phyloP scores from a whole-genome alignment of 2,329 filamentous ascomycete species.

The Talaromyces sp. region DNA sequence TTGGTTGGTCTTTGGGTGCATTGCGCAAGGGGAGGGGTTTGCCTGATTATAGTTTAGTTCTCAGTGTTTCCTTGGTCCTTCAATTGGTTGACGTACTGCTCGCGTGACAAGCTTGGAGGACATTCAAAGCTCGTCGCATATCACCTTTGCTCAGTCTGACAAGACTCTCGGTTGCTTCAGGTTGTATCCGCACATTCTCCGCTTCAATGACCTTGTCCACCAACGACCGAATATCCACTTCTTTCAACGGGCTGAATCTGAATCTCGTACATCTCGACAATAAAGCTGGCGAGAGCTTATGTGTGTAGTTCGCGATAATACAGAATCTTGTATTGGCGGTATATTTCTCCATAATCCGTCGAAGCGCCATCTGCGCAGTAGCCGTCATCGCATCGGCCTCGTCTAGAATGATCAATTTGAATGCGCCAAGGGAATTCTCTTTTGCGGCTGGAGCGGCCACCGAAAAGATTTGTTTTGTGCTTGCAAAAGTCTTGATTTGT shows the following conservation, averaged over 20 bases:
- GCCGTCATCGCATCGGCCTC: slow-evolving; percentile 99
- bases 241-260: slow-evolving; percentile 88
- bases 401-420: slow-evolving; percentile 95
- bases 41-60: slow-evolving; percentile 42
- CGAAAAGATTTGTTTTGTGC: slow-evolving; percentile 97
- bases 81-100: slow-evolving; percentile 61
- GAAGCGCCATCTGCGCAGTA: slow-evolving; percentile 93
- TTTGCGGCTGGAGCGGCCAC: slow-evolving; percentile 45
- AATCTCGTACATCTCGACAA: slow-evolving; percentile 93
- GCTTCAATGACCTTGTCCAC: slow-evolving; percentile 88
- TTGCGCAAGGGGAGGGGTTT: slow-evolving; percentile 64
- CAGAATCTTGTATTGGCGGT: slow-evolving; percentile 97
- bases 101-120: slow-evolving; percentile 93
- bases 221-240: slow-evolving; percentile 75
- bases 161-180: slow-evolving; percentile 76
- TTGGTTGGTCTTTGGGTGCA: slow-evolving; percentile 55
- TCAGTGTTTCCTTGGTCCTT: not conserved
- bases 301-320: slow-evolving; percentile 98
- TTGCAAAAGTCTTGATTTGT: slow-evolving; percentile 99
- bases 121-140: slow-evolving; percentile 92
- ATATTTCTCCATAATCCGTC: slow-evolving; percentile 99
- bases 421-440: slow-evolving; percentile 62
- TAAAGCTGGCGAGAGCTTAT: slow-evolving; percentile 91
- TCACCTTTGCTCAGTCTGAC: slow-evolving; percentile 89
- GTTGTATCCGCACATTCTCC: slow-evolving; percentile 78